phyloP scores from a whole-genome alignment of 73 alveolate species.

The Tetrahymena elliotti region DNA sequence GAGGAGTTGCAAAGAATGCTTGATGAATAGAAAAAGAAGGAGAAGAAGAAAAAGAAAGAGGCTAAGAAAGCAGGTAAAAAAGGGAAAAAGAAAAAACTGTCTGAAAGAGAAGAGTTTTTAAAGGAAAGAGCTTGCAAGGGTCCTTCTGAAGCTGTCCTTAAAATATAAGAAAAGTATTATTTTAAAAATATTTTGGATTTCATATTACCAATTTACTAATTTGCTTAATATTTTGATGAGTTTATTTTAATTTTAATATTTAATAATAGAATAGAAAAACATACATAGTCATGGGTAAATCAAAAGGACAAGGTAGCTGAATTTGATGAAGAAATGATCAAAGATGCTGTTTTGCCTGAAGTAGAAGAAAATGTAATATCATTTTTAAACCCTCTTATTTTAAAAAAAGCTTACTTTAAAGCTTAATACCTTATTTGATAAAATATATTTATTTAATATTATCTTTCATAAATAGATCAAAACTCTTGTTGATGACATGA shows the following conservation, averaged over 20 bases:
- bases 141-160: slow-evolving; percentile 32
- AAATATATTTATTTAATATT: background rate
- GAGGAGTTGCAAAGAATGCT: slow-evolving; percentile 54
- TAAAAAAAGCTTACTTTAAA: too few relatives aligned
- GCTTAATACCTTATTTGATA: background rate
- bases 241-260: background rate
- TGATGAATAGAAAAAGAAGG: slow-evolving; percentile 55
- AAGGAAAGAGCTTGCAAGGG: slow-evolving; percentile 41
- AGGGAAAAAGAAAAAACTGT: slow-evolving; percentile 21
- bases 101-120: slow-evolving; percentile 31
- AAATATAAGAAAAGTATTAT: slow-evolving; percentile 4
- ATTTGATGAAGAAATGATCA: slow-evolving; percentile 8
- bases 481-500: slow-evolving; percentile 40
- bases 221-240: too few relatives aligned
- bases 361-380: slow-evolving; percentile 12
- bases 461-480: background rate
- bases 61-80: slow-evolving; percentile 41
- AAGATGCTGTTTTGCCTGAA: slow-evolving; percentile 14
- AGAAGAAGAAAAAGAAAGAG: background rate
- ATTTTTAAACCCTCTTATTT: too few relatives aligned
- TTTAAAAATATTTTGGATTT: background rate
- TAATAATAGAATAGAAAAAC: slow-evolving; percentile 4
- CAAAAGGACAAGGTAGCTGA: slow-evolving; percentile 4
- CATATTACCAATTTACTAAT: background rate
- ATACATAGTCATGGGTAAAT: slow-evolving; percentile 19